These are phyloP conservation scores for Asparagopsis taxiformis DNA, from an alignment of 31 red algal species.

Conservation along the genomic window DNA sequence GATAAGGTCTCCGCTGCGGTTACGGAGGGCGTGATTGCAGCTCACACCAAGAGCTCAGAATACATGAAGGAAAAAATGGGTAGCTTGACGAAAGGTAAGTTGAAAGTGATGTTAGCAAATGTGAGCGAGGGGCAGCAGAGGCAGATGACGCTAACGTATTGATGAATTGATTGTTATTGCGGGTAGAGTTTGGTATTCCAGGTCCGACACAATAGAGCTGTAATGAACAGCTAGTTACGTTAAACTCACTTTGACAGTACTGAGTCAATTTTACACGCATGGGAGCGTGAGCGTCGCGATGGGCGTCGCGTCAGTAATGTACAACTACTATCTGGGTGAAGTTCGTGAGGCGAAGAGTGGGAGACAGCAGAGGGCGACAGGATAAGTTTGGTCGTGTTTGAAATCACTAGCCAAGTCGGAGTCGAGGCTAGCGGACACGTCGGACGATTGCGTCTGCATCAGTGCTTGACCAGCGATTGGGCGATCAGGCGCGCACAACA, in stretches of 20 bases:
- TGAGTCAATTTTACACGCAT: not conserved
- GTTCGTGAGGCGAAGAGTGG: too few species aligned
- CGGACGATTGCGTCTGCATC: not conserved
- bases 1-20: conserved; percentile 48
- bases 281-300: too few species aligned
- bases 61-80: conserved; percentile 76
- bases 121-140: not conserved
- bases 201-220: conserved; percentile 27
- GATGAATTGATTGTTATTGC: not conserved
- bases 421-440: not conserved
- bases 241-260: not conserved
- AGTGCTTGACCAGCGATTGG: not conserved
- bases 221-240: not conserved
- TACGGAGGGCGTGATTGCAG: conserved; percentile 58
- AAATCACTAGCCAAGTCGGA: not conserved
- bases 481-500: conserved; percentile 12
- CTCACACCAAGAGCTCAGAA: conserved; percentile 45
- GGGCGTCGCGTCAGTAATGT: too few species aligned
- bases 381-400: not conserved
- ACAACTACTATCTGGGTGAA: too few species aligned
- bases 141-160: not conserved
- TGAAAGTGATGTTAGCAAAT: not conserved
- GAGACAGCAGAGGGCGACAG: too few species aligned
- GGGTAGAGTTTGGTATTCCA: conserved; percentile 57
- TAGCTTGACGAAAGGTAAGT: conserved; percentile 55